Base-by-base conservation (phyloP, 2,329 filamentous ascomycete species). In the Trichophyton verrucosum region DNA sequence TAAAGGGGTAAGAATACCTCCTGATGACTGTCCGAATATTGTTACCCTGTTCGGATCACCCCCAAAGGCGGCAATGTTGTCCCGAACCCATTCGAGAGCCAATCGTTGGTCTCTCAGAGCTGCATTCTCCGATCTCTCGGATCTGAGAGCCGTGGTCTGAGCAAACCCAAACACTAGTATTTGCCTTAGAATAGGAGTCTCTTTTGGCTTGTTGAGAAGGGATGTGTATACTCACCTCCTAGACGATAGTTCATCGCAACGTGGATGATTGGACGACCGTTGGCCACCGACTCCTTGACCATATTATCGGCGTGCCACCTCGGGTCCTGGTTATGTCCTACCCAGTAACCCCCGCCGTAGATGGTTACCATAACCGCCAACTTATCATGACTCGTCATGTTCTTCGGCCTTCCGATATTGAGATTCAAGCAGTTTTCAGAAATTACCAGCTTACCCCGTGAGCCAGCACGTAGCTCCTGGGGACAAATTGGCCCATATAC, bases 191-290 rank as follows among this genome's bases (percentile, higher is more conserved):
- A 44, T 17, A 44, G 20, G 47, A 36, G 24, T 60, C 36, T 17
- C 27, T 30, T 30, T 30, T 44, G 38, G 38, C 30, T 40, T 42
- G 20, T 20, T 51, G 30, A 44, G 53, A 30, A 44, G 40, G 47
- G 15, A n/a, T n/a, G 51, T 11, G 20, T 40, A 7, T 30, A 51
- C 53, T 55, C 22, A 51, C 84, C 87, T 6, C 82, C 86, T 0
- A 88, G 76, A 1, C 88, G 85, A 73, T 95, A 91, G 74, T 91
- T 91, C 68, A 91, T 83, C 0, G 85, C 81, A 0, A 92, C 88
- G 59, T 86, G 88, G 55, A 95, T 74, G 64, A 92, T 84, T 0
- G 86, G 85, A 72, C 88, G 82, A 40, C 78, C 78, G 59, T 80
- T 65, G 0, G 67, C 64, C 8, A 81, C 72, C 0, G 78, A 78